A percentile compares a stretch with the other conserved stretches of the same genome.
phyloP scores from a whole-genome alignment of 495 filamentous ascomycete species.

The Aspergillus leporis region DNA sequence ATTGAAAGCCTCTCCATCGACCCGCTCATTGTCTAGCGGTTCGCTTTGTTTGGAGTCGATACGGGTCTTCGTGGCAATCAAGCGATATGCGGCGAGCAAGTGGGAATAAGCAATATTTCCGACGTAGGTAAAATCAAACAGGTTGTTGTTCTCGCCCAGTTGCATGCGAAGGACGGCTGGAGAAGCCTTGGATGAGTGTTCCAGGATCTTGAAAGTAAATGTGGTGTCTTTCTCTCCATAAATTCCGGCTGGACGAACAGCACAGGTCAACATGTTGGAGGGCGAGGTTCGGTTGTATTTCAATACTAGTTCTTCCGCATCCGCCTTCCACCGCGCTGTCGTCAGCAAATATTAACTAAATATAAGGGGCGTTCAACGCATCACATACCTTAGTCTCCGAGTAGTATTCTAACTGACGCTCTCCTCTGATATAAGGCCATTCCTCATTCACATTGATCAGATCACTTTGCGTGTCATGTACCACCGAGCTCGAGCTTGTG shows the following conservation, averaged over 20 bases:
- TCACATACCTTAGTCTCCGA: conserved; percentile 74
- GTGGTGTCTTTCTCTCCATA: conserved; percentile 88
- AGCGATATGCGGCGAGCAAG: conserved; percentile 60
- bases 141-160: conserved; percentile 83
- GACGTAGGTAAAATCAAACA: conserved; percentile 60
- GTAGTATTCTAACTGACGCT: conserved; percentile 83
- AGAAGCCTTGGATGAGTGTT: conserved; percentile 43
- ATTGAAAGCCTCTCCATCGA: conserved; percentile 94
- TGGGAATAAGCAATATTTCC: conserved; percentile 54
- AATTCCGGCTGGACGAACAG: conserved; percentile 86
- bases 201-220: conserved; percentile 56
- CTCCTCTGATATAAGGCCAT: conserved; percentile 74
- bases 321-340: conserved; percentile 54
- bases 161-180: conserved; percentile 74
- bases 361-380: conserved; percentile 1
- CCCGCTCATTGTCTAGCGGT: conserved; percentile 71
- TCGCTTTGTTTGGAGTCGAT: conserved; percentile 53
- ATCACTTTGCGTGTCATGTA: conserved; percentile 78
- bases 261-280: conserved; percentile 67
- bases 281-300: conserved; percentile 74
- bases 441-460: conserved; percentile 88
- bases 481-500: conserved; percentile 86
- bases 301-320: conserved; percentile 82
- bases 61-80: conserved; percentile 57
- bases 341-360: not conserved